Percentiles rank a stretch among this genome's conserved stretches.
Conservation (phyloP, 148 eudicot genomes). For the Persicaria maculosa region DNA sequence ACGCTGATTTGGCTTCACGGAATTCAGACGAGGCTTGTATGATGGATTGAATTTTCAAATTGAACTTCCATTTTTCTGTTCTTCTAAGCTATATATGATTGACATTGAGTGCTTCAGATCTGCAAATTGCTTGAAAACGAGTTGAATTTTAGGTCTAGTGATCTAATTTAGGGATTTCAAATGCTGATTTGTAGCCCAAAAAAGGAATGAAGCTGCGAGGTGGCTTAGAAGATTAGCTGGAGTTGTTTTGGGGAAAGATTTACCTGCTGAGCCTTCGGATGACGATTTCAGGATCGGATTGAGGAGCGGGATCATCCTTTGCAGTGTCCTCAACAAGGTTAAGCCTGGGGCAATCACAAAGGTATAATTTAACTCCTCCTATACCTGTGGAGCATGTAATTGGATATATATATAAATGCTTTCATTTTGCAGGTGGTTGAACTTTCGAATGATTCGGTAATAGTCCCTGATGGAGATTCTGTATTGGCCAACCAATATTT, state of each 20-base stretch:
- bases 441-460: conserved; percentile 49
- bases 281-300: conserved; percentile 82
- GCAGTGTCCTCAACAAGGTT: conserved; percentile 83
- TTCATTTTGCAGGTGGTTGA: conserved; percentile 54
- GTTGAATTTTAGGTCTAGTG: too few relatives aligned
- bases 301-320: conserved; percentile 83
- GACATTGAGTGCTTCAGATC: conserved; percentile 7
- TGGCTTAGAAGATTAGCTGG: conserved; percentile 88
- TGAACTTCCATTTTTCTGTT: neutral
- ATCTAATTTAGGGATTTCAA: neutral
- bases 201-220: conserved; percentile 83
- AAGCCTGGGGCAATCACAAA: conserved; percentile 67
- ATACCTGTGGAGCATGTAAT: neutral
- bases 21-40: conserved; percentile 76
- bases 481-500: conserved; percentile 77
- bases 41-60: conserved; percentile 16
- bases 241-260: conserved; percentile 79
- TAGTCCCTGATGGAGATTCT: conserved; percentile 82
- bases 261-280: conserved; percentile 93
- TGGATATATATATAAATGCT: neutral
- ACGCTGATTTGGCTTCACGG: conserved; percentile 51
- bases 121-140: neutral
- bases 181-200: conserved; percentile 40
- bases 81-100: neutral
- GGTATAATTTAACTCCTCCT: conserved; percentile 27